These are phyloP conservation scores for Gilbertella persicaria DNA, from an alignment of 371 early-diverging fungal species.

Conservation along the genomic window DNA sequence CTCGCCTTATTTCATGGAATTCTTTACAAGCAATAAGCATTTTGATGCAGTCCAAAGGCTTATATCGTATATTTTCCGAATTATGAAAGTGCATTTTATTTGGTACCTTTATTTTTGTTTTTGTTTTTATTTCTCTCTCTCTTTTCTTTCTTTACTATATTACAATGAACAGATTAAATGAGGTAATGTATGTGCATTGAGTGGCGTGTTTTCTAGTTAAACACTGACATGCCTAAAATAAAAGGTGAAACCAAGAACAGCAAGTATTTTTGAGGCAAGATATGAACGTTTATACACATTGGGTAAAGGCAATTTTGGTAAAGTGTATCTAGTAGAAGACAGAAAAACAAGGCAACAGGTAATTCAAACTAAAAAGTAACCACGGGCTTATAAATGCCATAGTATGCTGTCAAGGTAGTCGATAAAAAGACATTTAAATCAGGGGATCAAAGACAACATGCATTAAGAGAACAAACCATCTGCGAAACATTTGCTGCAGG, in stretches of 20 bases:
- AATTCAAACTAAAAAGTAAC: conserved; percentile 34
- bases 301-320: conserved; percentile 86
- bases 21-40: not conserved
- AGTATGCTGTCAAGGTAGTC: conserved; percentile 69
- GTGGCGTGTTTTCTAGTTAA: not conserved
- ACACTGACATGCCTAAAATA: not conserved
- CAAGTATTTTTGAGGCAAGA: conserved; percentile 15
- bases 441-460: conserved; percentile 54
- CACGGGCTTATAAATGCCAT: conserved; percentile 21
- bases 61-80: conserved; percentile 22
- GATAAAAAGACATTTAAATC: conserved; percentile 58
- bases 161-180: conserved; percentile 17
- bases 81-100: conserved; percentile 5
- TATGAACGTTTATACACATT: conserved; percentile 56
- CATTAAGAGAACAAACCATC: conserved; percentile 61
- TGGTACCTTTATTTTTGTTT: not conserved
- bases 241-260: conserved; percentile 6
- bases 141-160: not conserved
- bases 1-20: not conserved
- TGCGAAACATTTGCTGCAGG: conserved; percentile 62
- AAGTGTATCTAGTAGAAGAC: conserved; percentile 74
- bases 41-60: conserved; percentile 24
- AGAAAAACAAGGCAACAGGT: conserved; percentile 64
- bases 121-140: conserved; percentile 7
- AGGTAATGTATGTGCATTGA: conserved; percentile 17